Evolutionary conservation across 2,329 filamentous ascomycete species (phyloP).

Genomic region (Colletotrichum sp.): DNA sequence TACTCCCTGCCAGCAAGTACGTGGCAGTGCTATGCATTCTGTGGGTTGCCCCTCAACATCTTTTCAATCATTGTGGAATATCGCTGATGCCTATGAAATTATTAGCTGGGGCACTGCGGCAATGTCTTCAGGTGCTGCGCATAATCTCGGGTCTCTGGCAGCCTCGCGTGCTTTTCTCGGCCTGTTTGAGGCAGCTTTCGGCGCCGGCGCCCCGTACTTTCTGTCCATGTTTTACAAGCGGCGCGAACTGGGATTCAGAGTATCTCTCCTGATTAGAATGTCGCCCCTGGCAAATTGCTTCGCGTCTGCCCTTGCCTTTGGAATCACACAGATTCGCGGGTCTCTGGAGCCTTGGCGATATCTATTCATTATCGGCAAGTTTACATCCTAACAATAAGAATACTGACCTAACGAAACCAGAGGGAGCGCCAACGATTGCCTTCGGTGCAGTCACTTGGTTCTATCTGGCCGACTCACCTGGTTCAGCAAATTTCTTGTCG

Average conservation of each 20-base stretch:
- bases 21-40: slow-evolving; percentile 27
- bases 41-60: slow-evolving; percentile 7
- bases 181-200: slow-evolving; percentile 32
- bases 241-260: slow-evolving; percentile 33
- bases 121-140: background rate
- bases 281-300: slow-evolving; percentile 37
- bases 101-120: background rate
- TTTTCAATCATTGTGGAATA: background rate
- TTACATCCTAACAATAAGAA: slow-evolving; percentile 4
- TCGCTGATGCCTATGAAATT: background rate
- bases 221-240: slow-evolving; percentile 38
- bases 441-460: slow-evolving; percentile 33
- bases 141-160: slow-evolving; percentile 20
- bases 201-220: slow-evolving; percentile 32
- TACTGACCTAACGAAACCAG: slow-evolving; percentile 17
- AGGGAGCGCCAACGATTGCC: slow-evolving; percentile 33
- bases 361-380: slow-evolving; percentile 32
- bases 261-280: slow-evolving; percentile 30
- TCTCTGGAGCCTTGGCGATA: slow-evolving; percentile 32
- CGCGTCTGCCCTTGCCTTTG: slow-evolving; percentile 36
- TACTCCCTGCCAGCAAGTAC: slow-evolving; percentile 26
- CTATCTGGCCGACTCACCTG: slow-evolving; percentile 33
- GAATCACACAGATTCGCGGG: slow-evolving; percentile 31
- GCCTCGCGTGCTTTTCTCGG: slow-evolving; percentile 29
- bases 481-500: slow-evolving; percentile 31